These are phyloP conservation scores for Heimioporus sp. DNA, from an alignment of 768 basidiomycete genomes.

Conservation along the genomic window DNA sequence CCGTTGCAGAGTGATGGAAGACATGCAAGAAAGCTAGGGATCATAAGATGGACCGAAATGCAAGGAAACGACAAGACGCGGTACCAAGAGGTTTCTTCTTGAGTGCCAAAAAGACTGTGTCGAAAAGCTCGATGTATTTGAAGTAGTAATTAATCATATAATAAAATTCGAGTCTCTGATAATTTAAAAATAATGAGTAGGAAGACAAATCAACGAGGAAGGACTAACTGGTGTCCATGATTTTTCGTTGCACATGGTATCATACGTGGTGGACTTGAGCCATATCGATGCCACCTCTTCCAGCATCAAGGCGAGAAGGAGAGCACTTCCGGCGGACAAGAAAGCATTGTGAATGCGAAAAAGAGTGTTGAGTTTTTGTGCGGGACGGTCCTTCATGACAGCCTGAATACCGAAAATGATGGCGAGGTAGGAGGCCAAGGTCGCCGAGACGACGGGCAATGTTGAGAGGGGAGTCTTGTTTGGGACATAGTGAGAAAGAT, in stretches of 20 bases:
- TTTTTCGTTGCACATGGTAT: conserved; percentile 68
- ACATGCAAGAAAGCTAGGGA: conserved; percentile 90
- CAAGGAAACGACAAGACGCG: conserved; percentile 68
- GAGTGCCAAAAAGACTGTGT: conserved; percentile 94
- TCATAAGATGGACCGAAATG: conserved; percentile 54
- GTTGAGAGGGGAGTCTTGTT: conserved; percentile 63
- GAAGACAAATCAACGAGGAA: background rate
- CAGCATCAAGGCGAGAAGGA: conserved; percentile 84
- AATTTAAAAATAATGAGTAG: background rate
- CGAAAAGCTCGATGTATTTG: conserved; percentile 95
- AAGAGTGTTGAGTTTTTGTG: conserved; percentile 73
- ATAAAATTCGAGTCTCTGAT: conserved; percentile 87
- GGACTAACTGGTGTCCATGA: conserved; percentile 86
- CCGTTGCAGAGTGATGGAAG: conserved; percentile 98
- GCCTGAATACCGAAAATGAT: conserved; percentile 83
- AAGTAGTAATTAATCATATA: conserved; percentile 99
- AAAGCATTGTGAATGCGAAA: conserved; percentile 92
- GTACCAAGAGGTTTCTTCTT: conserved; percentile 98
- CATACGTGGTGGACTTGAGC: conserved; percentile 68
- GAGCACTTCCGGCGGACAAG: conserved; percentile 78
- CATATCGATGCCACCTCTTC: conserved; percentile 88
- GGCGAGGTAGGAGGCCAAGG: conserved; percentile 80
- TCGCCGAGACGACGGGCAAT: conserved; percentile 58
- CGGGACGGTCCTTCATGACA: conserved; percentile 75
- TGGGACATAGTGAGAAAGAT: conserved; percentile 48